Percentiles rank a stretch among this genome's conserved stretches.
phyloP scores from a whole-genome alignment of 805 yeast genomes.

The Pichia eremophila region DNA sequence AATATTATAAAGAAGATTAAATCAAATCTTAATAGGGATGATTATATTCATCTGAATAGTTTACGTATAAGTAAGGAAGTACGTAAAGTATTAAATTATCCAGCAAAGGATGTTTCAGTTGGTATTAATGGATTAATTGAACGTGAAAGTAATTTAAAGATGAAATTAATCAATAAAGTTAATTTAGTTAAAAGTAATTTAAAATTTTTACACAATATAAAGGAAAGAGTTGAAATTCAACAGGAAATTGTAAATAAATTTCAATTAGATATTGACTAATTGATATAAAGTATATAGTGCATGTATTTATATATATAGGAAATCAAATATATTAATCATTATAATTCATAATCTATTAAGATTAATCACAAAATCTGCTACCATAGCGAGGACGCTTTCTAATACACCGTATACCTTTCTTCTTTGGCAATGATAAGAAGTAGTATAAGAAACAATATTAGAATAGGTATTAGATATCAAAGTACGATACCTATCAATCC shows the following conservation, averaged over 20 bases:
- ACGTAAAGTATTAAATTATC: conserved; percentile 68
- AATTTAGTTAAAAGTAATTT: conserved; percentile 47
- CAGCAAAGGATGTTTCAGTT: conserved; percentile 71
- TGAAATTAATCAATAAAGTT: conserved; percentile 41
- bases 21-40: conserved; percentile 51
- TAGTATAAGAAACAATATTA: neutral
- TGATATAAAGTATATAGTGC: neutral
- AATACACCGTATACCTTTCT: too few relatives aligned
- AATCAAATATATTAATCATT: too few relatives aligned
- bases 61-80: conserved; percentile 74
- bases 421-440: neutral
- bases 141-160: conserved; percentile 47
- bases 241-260: conserved; percentile 9
- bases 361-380: too few relatives aligned
- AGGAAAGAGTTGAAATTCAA: conserved; percentile 18
- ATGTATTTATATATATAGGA: too few relatives aligned
- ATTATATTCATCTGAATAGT: conserved; percentile 73
- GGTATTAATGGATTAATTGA: conserved; percentile 61
- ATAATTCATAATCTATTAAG: too few relatives aligned
- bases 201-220: conserved; percentile 41
- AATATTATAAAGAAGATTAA: conserved; percentile 69
- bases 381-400: too few relatives aligned
- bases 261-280: conserved; percentile 8
- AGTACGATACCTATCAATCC: conserved; percentile 12
- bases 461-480: neutral